Evolutionary conservation across 257 asterid species (phyloP).

Genomic region (Solanum commersonii): DNA sequence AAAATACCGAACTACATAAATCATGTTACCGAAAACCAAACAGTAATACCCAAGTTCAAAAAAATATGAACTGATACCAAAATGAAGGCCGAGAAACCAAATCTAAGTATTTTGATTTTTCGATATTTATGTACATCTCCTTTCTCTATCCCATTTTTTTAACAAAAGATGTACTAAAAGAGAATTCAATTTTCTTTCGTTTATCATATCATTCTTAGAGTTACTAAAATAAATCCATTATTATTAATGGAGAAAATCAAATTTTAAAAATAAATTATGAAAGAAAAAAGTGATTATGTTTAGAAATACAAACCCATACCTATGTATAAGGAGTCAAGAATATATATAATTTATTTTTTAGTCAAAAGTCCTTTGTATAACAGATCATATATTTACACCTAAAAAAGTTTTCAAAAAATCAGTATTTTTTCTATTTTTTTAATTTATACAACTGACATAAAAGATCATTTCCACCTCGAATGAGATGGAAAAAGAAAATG

Average conservation of each 20-base stretch:
- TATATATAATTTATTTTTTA: too few species aligned
- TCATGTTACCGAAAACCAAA: too few species aligned
- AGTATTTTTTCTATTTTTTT: not conserved
- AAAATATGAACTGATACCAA: too few species aligned
- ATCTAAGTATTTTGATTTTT: too few species aligned
- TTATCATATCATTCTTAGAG: not conserved
- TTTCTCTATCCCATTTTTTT: too few species aligned
- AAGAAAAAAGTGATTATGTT: not conserved
- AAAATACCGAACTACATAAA: too few species aligned
- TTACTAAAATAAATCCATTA: too few species aligned
- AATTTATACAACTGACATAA: not conserved
- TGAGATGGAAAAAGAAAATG: not conserved
- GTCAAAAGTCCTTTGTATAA: not conserved
- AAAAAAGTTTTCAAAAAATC: too few species aligned
- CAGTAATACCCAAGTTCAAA: too few species aligned
- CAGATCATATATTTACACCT: not conserved
- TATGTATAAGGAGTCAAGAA: not conserved
- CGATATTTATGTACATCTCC: too few species aligned
- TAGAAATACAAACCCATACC: not conserved
- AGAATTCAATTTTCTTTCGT: not conserved
- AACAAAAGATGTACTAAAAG: not conserved
- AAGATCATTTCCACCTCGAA: not conserved
- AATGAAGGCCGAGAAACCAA: not conserved
- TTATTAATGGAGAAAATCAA: not conserved
- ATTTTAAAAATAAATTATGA: not conserved